phyloP scores from a whole-genome alignment of 208 protist genomes.

The Novymonas esmeraldas region DNA sequence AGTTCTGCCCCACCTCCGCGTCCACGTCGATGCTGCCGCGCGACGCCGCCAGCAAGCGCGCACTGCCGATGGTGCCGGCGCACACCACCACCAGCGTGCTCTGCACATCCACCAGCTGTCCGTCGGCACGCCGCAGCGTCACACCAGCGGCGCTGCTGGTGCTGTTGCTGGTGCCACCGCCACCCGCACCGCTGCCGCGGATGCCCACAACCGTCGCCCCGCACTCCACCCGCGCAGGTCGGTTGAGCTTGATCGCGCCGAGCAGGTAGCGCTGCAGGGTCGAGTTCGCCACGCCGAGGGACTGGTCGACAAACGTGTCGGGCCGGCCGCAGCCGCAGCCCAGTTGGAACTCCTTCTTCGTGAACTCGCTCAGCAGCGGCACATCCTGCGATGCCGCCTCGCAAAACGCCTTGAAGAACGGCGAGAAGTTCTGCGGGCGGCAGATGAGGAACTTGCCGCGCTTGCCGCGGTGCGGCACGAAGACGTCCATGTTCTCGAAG shows the following conservation, averaged over 20 bases:
- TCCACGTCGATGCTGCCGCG: conserved; percentile 43
- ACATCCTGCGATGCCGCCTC: conserved; percentile 76
- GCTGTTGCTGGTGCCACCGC: conserved; percentile 12
- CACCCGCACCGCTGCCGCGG: conserved; percentile 29
- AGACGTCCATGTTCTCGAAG: conserved; percentile 69
- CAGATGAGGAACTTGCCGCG: conserved; percentile 72
- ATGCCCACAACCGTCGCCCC: conserved; percentile 56
- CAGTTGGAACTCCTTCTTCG: conserved; percentile 56
- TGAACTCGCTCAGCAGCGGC: conserved; percentile 73
- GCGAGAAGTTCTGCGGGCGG: conserved; percentile 61
- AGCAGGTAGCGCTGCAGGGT: conserved; percentile 78
- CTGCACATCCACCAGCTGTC: conserved; percentile 46
- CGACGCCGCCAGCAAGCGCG: conserved; percentile 58
- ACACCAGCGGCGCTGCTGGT: conserved; percentile 51
- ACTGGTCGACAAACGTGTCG: conserved; percentile 65
- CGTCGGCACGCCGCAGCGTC: conserved; percentile 43
- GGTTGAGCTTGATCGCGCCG: conserved; percentile 62
- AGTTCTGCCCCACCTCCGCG: conserved; percentile 49
- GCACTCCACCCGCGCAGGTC: conserved; percentile 66
- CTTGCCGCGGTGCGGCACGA: conserved; percentile 70
- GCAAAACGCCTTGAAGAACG: conserved; percentile 73
- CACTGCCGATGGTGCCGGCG: conserved; percentile 65
- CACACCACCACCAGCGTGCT: conserved; percentile 60
- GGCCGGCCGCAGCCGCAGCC: conserved; percentile 57
- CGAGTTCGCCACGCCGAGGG: conserved; percentile 57